Percentiles rank a stretch among this genome's conserved stretches.
phyloP scores from a whole-genome alignment of 306 rosid genomes.

The Quercus variabilis region DNA sequence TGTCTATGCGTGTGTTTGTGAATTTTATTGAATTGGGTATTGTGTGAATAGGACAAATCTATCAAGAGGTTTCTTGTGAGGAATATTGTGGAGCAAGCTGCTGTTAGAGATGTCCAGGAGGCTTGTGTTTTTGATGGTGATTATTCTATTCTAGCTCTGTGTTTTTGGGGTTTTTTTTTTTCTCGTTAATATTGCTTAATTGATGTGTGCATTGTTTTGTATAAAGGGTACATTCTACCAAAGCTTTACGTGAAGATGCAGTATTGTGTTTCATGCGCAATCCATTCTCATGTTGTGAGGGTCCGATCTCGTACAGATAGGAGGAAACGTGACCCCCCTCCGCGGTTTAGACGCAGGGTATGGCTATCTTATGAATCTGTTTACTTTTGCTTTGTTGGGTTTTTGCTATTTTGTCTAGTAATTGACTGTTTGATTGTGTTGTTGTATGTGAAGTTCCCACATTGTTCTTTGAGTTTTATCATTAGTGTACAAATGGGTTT shows the following conservation, averaged over 20 bases:
- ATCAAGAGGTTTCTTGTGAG: slow-evolving; percentile 78
- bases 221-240: slow-evolving; percentile 77
- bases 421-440: neutral
- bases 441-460: neutral
- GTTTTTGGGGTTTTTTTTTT: too few relatives aligned
- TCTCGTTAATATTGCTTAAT: neutral
- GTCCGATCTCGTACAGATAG: slow-evolving; percentile 78
- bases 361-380: neutral
- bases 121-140: slow-evolving; percentile 88
- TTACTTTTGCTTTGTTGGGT: neutral
- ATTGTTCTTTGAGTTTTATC: neutral
- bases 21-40: neutral
- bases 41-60: neutral
- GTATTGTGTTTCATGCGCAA: slow-evolving; percentile 94
- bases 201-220: neutral
- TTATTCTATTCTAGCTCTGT: neutral
- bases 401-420: neutral
- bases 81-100: slow-evolving; percentile 98
- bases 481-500: too few relatives aligned
- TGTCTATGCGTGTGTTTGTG: neutral
- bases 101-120: slow-evolving; percentile 94
- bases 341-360: slow-evolving; percentile 87
- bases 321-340: slow-evolving; percentile 89
- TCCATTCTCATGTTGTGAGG: slow-evolving; percentile 95
- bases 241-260: slow-evolving; percentile 97